Evolutionary conservation across 176 grass and related monocot species (phyloP).

Genomic region (Zea luxurians): DNA sequence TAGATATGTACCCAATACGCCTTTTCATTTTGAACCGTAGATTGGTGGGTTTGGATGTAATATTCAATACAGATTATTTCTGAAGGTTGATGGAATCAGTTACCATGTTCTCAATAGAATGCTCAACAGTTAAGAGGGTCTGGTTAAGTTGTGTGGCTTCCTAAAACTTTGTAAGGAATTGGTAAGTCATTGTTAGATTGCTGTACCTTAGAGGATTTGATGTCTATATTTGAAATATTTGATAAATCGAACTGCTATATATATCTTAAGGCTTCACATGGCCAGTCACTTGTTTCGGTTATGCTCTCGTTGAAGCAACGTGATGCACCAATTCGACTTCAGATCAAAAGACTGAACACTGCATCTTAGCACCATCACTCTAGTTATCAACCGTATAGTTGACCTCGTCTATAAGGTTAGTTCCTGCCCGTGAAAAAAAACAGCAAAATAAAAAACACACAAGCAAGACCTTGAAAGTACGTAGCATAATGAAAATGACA

Average conservation of each 20-base stretch:
- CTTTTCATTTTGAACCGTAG: not conserved
- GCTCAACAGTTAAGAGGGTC: constrained; percentile 10
- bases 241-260: not conserved
- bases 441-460: no score
- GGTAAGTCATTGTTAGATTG: constrained; percentile 6
- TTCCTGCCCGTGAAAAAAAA: no score
- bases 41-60: constrained; percentile 36
- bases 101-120: constrained; percentile 17
- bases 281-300: not conserved
- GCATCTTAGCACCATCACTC: no score
- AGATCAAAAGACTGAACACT: no score
- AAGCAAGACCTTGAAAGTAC: no score
- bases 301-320: not conserved
- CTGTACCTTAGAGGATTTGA: constrained; percentile 21
- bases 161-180: constrained; percentile 27
- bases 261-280: not conserved
- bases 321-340: no score
- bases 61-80: constrained; percentile 23
- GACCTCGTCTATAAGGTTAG: no score
- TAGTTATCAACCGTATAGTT: no score
- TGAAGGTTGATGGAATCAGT: not conserved
- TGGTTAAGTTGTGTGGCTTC: constrained; percentile 14
- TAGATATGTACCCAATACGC: constrained; percentile 22
- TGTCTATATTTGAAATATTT: constrained; percentile 10
- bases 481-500: no score